Conservation (phyloP, 805 yeast species). For the Hanseniaspora lachancei region DNA sequence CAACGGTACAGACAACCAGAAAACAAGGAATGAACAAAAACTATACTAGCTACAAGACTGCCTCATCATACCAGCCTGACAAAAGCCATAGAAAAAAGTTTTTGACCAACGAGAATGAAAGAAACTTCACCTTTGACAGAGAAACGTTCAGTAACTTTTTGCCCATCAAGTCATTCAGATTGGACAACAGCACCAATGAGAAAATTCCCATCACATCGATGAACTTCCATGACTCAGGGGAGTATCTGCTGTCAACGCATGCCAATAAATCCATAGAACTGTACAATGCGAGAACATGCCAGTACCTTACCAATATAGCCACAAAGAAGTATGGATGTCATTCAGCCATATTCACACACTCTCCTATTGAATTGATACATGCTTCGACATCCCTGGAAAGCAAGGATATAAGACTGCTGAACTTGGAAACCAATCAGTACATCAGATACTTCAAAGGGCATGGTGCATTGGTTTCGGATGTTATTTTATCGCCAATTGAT, state of each 20-base stretch:
- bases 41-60: background rate
- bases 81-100: background rate
- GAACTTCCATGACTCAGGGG: slow-evolving; percentile 77
- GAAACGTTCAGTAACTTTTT: slow-evolving; percentile 21
- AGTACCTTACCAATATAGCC: slow-evolving; percentile 51
- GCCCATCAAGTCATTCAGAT: slow-evolving; percentile 39
- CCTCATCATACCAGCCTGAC: slow-evolving; percentile 4
- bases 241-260: slow-evolving; percentile 59
- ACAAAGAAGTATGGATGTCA: slow-evolving; percentile 90
- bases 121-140: slow-evolving; percentile 3
- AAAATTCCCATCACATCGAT: slow-evolving; percentile 51
- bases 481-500: slow-evolving; percentile 60
- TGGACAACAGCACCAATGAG: slow-evolving; percentile 30
- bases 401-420: slow-evolving; percentile 60
- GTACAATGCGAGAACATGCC: slow-evolving; percentile 64
- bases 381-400: slow-evolving; percentile 67
- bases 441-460: slow-evolving; percentile 83
- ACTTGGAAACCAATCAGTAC: slow-evolving; percentile 64
- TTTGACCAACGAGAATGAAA: slow-evolving; percentile 8
- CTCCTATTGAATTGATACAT: slow-evolving; percentile 57
- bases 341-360: slow-evolving; percentile 70
- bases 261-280: slow-evolving; percentile 73
- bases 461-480: slow-evolving; percentile 53
- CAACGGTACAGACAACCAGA: background rate
- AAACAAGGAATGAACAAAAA: background rate